Percentiles rank a stretch among this genome's conserved stretches.
Evolutionary conservation across 805 yeast genomes (phyloP).

Genomic region (Yarrowia porcina): DNA sequence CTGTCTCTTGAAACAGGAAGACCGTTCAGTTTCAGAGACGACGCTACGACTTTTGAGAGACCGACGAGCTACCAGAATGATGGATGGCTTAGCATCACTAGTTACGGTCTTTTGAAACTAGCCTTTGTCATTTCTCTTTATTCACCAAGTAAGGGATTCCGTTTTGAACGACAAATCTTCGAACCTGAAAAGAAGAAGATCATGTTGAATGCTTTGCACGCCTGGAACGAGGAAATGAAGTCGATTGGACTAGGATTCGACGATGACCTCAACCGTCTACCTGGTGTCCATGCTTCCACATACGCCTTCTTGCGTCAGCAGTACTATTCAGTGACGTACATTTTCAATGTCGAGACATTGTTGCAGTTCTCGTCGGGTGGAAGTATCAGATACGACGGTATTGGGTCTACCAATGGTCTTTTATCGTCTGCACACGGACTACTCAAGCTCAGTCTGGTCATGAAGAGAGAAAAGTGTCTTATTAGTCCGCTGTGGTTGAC

Average conservation of each 20-base stretch:
- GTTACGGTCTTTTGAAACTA: conserved; percentile 31
- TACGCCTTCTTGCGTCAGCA: conserved; percentile 30
- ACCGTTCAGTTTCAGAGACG: conserved; percentile 40
- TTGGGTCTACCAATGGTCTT: conserved; percentile 38
- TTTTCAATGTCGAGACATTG: conserved; percentile 29
- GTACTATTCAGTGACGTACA: conserved; percentile 25
- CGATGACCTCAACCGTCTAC: conserved; percentile 30
- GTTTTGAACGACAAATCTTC: conserved; percentile 25
- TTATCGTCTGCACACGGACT: conserved; percentile 37
- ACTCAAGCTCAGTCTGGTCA: conserved; percentile 35
- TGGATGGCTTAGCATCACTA: conserved; percentile 45
- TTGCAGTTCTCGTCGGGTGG: conserved; percentile 29
- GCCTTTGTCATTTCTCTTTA: conserved; percentile 28
- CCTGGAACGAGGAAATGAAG: conserved; percentile 32
- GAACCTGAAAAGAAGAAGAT: conserved; percentile 21
- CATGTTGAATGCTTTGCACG: conserved; percentile 26
- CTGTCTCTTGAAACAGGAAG: conserved; percentile 54
- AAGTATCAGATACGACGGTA: conserved; percentile 33
- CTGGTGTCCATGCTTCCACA: conserved; percentile 30
- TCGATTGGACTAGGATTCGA: conserved; percentile 35
- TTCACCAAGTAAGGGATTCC: conserved; percentile 28
- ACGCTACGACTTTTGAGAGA: conserved; percentile 39
- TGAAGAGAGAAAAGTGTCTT: conserved; percentile 35
- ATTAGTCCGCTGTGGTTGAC: conserved; percentile 54
- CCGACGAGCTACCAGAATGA: conserved; percentile 29